Percentiles rank a stretch among this genome's conserved stretches.
phyloP scores from a whole-genome alignment of 2,329 filamentous ascomycete genomes.

The Reticulascus tulasneorum region DNA sequence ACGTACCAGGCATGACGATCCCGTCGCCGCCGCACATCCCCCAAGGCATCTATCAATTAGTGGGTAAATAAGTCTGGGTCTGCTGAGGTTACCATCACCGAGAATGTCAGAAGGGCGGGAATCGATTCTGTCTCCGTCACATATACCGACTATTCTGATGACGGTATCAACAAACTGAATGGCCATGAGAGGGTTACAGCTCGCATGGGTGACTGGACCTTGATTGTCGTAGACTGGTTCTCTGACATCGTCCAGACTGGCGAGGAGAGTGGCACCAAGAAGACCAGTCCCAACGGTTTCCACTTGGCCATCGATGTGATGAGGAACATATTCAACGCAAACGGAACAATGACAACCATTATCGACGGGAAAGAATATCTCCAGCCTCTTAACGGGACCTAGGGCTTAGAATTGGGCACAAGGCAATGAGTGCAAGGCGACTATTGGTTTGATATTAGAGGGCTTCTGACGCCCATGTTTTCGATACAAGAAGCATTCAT shows the following conservation, averaged over 20 bases:
- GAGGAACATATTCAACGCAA: slow-evolving; percentile 35
- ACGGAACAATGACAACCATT: slow-evolving; percentile 33
- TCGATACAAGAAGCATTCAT: too few species aligned
- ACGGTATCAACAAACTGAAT: slow-evolving; percentile 24
- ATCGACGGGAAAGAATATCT: slow-evolving; percentile 30
- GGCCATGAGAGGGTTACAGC: slow-evolving; percentile 30
- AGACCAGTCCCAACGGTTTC: slow-evolving; percentile 32
- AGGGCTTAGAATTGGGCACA: too few species aligned
- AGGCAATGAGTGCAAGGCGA: too few species aligned
- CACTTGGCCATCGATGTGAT: slow-evolving; percentile 33
- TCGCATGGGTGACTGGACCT: slow-evolving; percentile 15
- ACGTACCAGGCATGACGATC: slow-evolving; percentile 1
- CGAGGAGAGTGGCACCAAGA: slow-evolving; percentile 26
- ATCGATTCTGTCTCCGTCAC: slow-evolving; percentile 24
- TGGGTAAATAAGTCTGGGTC: slow-evolving; percentile 12
- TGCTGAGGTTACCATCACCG: slow-evolving; percentile 17
- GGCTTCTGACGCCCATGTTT: too few species aligned
- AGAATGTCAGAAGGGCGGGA: slow-evolving; percentile 1
- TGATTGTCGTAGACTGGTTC: slow-evolving; percentile 29
- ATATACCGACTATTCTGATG: slow-evolving; percentile 33
- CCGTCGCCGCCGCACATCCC: background rate
- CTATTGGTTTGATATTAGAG: too few species aligned
- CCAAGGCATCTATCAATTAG: slow-evolving; percentile 15
- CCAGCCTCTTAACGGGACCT: slow-evolving; percentile 33
- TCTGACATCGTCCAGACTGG: slow-evolving; percentile 33